Base-by-base conservation (phyloP, 805 yeast genomes). In the Lachancea fermentati region DNA sequence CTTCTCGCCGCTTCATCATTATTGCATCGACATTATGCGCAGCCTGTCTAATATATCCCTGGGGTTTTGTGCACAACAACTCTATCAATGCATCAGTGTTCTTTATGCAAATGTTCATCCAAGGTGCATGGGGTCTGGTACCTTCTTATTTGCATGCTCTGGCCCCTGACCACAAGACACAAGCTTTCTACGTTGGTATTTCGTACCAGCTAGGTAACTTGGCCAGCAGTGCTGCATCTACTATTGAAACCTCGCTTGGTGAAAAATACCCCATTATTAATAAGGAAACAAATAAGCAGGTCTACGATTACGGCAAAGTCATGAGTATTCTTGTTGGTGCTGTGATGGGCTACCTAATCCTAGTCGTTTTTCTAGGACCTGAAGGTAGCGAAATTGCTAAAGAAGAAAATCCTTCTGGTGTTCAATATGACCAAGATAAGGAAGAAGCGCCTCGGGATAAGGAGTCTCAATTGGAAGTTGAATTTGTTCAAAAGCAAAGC, bases 201-300 rank as follows among this genome's bases (percentile, higher is more conserved):
- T 66, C 81, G 15, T 79, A 79, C 57, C 85, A 79, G 57, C 65
- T 79, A 46, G 85, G 85, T 65, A 79, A 79, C 62, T 66, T 79
- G 50, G 79, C 78, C 12, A 73, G 81, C 1, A 73, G 80, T 25
- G 83, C 84, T 4, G 72, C 81, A 2, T 73, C 82, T 1, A 79
- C 85, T n/a, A 79, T 79, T 46, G 83, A 79, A 60, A 62, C 79
- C 18, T 75, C 76, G 13, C 70, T 79, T 46, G 83, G 84, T 44
- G 75, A 72, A 47, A 46, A 63, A 32, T 78, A 75, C 65, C 75
- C 75, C 37, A 45, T 12, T 69, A 70, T 33, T 31, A 32, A 11
- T 58, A 59, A 4, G 48, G 47, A 49, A 13, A 59, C 52, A 19
- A 73, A 60, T 14, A 47, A 48, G 13, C 58, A 50, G 19, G 59